Evolutionary conservation across 1,284 basidiomycete genomes (phyloP), one percentile per base, ranked within the genome.

Genomic region (Tremellales sp.): DNA sequence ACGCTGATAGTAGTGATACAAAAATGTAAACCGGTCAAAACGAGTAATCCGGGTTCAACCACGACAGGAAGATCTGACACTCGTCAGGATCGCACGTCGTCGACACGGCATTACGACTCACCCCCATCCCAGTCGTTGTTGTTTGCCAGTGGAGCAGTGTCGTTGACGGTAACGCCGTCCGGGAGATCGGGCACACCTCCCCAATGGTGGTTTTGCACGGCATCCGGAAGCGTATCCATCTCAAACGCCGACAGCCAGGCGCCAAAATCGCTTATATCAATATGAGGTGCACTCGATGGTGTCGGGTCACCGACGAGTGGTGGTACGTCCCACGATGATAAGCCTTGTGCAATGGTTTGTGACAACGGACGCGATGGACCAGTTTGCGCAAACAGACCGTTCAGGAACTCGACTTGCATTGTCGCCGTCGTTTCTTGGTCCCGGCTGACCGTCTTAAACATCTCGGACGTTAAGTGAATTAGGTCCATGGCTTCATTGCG

Each of bases 321-420:
- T 15, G 29, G 8, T 8, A 31, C 29, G 8, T 31, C 8, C 8
- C 29, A n/a, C n/a, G n/a, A n/a, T n/a, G n/a, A n/a, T n/a, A n/a
- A n/a, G 29, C 29, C 29, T 8, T 31, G 29, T 31, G 29, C 29
- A 8, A 15, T 31, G 13, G 17, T 10, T 13, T 39, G 19, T 13
- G 7, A 13, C 8, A 39, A 7, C 13, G 36, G 19, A n/a, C 36
- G 17, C 15, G 29, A 15, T 8, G 29, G 15, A 8, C 29, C 15
- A 8, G 12, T 8, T 10, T 46, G 35, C 4, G 45, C 45, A 17
- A 43, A 42, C 17, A 51, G 36, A 43, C 35, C 33, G 12, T 29
- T 27, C 19, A 51, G 40, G 40, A 46, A 51, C 13, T 39, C 29
- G 5, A 45, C 49, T 42, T 51, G 49, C 5, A 51, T n/a, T 8